These are phyloP conservation scores for Saccharomyces eubayanus DNA, from an alignment of 805 yeast species.

Conservation along the genomic window DNA sequence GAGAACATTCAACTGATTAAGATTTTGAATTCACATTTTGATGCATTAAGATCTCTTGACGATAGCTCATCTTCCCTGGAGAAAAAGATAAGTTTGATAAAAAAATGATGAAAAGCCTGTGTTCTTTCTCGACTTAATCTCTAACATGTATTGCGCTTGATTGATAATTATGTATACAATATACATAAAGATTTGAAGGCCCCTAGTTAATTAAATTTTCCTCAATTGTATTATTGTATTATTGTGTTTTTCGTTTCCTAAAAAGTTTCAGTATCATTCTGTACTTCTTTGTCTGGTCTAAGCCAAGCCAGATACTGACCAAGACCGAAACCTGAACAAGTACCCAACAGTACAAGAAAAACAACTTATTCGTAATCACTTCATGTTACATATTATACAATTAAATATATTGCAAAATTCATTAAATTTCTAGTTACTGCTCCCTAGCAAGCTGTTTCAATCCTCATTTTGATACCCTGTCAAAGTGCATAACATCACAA, in stretches of 20 bases:
- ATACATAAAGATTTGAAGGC: neutral
- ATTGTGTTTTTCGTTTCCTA: neutral
- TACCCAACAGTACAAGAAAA: neutral
- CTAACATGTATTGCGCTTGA: neutral
- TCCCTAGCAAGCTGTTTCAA: neutral
- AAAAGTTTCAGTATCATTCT: neutral
- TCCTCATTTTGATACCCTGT: conserved; percentile 37
- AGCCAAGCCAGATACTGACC: too few species aligned
- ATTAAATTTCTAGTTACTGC: neutral
- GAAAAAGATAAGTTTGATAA: conserved; percentile 44
- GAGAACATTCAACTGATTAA: conserved; percentile 60
- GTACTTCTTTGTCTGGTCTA: too few species aligned
- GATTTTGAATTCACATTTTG: conserved; percentile 79
- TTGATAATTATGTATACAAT: neutral
- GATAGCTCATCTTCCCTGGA: conserved; percentile 60
- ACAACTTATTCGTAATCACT: neutral
- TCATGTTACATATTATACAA: neutral
- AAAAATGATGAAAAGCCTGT: conserved; percentile 8
- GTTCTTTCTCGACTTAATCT: neutral
- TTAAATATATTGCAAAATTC: neutral
- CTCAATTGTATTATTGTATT: neutral
- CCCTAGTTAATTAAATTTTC: neutral
- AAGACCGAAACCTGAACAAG: too few species aligned
- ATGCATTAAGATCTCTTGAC: conserved; percentile 83
- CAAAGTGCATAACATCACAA: conserved; percentile 46